These are phyloP conservation scores for Mycena venus DNA, from an alignment of 768 basidiomycete genomes.

Conservation along the genomic window DNA sequence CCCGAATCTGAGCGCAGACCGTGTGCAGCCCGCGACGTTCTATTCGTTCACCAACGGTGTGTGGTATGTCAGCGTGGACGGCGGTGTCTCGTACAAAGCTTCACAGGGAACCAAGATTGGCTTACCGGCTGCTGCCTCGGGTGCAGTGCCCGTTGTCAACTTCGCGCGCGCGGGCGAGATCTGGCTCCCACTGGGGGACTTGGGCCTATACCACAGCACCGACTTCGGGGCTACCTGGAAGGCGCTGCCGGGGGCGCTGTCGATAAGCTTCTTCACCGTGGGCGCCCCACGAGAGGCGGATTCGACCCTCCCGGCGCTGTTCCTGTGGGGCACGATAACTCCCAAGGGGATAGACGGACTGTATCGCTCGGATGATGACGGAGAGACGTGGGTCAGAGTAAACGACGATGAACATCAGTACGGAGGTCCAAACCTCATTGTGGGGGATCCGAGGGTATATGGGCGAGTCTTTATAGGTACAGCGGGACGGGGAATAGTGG, in stretches of 20 bases:
- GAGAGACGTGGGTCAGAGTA: constrained; percentile 12
- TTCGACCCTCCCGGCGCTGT: constrained; percentile 7
- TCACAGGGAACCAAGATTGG: constrained; percentile 15
- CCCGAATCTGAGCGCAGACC: constrained; percentile 11
- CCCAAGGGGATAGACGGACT: constrained; percentile 4
- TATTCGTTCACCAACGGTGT: constrained; percentile 8
- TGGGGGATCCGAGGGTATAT: constrained; percentile 9
- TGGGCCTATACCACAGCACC: constrained; percentile 9
- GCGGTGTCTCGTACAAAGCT: constrained; percentile 9
- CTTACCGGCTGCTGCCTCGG: constrained; percentile 9
- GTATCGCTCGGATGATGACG: constrained; percentile 12
- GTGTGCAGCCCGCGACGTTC: constrained; percentile 10
- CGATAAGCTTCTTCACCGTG: constrained; percentile 7
- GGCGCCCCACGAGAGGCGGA: constrained; percentile 8
- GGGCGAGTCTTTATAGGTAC: constrained; percentile 11
- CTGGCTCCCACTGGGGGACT: constrained; percentile 5
- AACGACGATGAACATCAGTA: constrained; percentile 9
- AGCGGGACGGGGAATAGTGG: constrained; percentile 10
- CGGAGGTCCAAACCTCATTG: constrained; percentile 12
- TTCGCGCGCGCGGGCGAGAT: constrained; percentile 9
- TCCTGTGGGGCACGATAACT: constrained; percentile 10
- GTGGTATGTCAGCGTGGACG: constrained; percentile 11
- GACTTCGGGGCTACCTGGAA: constrained; percentile 7
- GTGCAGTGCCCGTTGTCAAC: constrained; percentile 9
- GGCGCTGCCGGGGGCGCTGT: constrained; percentile 10